phyloP scores from a whole-genome alignment of 2,329 filamentous ascomycete genomes.

The Zelopaecilomyces penicillatus region DNA sequence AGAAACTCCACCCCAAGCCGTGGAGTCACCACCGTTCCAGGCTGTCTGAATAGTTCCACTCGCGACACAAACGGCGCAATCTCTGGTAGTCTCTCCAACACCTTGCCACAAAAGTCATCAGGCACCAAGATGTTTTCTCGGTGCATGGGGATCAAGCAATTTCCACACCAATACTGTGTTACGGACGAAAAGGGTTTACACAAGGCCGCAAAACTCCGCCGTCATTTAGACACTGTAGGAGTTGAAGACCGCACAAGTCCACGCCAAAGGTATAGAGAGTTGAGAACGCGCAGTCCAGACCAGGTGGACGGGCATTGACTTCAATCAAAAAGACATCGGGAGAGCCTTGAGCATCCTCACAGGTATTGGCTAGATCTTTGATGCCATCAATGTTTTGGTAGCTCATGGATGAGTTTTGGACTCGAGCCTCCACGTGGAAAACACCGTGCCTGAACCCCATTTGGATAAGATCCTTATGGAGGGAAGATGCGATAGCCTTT shows the following conservation, averaged over 20 bases:
- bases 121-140: not conserved
- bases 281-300: not conserved
- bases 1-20: not conserved
- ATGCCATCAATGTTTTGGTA: not conserved
- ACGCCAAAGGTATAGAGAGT: conserved; percentile 1
- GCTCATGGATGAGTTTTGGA: not conserved
- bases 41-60: not conserved
- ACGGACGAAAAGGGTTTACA: not conserved
- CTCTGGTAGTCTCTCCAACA: not conserved
- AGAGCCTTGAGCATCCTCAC: not conserved
- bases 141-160: not conserved
- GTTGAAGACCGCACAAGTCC: not conserved
- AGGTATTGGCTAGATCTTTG: not conserved
- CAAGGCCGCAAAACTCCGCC: not conserved
- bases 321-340: not conserved
- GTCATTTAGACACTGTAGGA: not conserved
- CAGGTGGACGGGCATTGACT: not conserved
- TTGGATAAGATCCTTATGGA: not conserved
- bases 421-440: not conserved
- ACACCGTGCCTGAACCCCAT: not conserved
- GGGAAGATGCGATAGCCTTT: not conserved
- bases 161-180: not conserved
- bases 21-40: not conserved
- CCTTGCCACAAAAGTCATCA: not conserved
- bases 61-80: not conserved